Base-by-base conservation (phyloP, 192 early-diverging fungal genomes). In the Powellomyces hirtus region DNA sequence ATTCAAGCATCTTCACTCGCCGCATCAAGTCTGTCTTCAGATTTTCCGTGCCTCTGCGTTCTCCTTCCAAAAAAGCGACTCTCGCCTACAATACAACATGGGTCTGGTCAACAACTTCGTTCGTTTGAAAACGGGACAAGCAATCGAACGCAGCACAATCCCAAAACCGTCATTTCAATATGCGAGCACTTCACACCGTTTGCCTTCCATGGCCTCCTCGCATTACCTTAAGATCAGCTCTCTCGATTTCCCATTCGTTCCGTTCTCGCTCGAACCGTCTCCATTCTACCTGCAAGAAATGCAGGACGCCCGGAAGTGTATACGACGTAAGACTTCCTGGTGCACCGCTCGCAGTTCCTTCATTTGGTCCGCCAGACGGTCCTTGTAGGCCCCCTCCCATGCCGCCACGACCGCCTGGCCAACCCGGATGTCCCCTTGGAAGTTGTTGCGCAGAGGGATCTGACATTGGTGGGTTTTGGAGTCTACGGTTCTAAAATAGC, bases 1-100 rank as follows among this genome's bases (percentile, higher is more conserved):
- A 91, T 72, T 94, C 92, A 10, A 94, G 79, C 93, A 94, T 94
- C 74, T 92, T 92, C 29, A 91, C 82, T 18, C 92, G 79, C 70
- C 86, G 81, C 75, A 88, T 75, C 63, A 94, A 71, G 77, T 93
- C 91, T 31, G 77, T 73, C 68, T 89, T 90, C 50, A 86, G 61
- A 51, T 86, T 91, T 49, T 93, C 92, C 40, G 87, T 72, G n/a
- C 84, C 92, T 36, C 88, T 73, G 30, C 87, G 77, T 70, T 92
- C 89, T 24, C 92, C 92, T 64, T 90, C 88, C 37, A 94, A 77
- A 61, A 89, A 79, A 8, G 91, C 87, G 52, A 94, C 77, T 24
- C 87, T 79, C 16, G 90, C 85, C 92, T 94, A 62, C n/a, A n/a
- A n/a, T n/a, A n/a, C 16, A 46, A 49, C 36, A 14, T 7, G n/a